These are phyloP conservation scores for Pyrenula massariospora DNA, from an alignment of 495 filamentous ascomycete species.

Conservation along the genomic window DNA sequence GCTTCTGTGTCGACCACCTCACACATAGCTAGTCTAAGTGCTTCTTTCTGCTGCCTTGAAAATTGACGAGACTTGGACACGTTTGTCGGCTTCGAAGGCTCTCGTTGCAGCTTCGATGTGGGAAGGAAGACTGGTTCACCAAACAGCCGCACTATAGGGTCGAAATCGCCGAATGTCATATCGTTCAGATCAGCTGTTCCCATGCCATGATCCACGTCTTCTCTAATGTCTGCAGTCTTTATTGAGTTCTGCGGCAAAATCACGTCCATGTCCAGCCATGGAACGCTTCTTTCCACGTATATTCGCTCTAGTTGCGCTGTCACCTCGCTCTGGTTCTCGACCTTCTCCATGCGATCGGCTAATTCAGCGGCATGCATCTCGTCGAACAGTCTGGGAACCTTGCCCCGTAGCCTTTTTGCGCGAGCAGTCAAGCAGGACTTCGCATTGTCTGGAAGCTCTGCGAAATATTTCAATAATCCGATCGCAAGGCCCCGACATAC, in stretches of 20 bases:
- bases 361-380: constrained; percentile 89
- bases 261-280: constrained; percentile 80
- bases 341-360: constrained; percentile 66
- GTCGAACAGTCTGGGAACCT: constrained; percentile 59
- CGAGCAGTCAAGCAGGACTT: constrained; percentile 42
- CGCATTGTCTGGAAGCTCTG: constrained; percentile 65
- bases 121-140: constrained; percentile 79
- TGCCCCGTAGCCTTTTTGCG: constrained; percentile 20
- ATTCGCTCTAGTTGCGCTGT: constrained; percentile 57
- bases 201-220: constrained; percentile 29
- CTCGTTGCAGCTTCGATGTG: constrained; percentile 73
- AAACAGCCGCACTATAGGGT: constrained; percentile 59
- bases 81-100: constrained; percentile 74
- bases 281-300: constrained; percentile 63
- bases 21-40: constrained; percentile 75
- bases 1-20: constrained; percentile 92
- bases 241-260: constrained; percentile 70
- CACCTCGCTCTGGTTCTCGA: constrained; percentile 64
- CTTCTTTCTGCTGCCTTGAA: constrained; percentile 68
- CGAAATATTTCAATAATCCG: constrained; percentile 84
- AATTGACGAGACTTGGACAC: constrained; percentile 62
- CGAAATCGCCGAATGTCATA: constrained; percentile 61
- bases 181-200: constrained; percentile 32
- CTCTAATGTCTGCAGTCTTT: constrained; percentile 33
- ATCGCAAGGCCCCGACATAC: constrained; percentile 82